phyloP scores from a whole-genome alignment of 805 yeast species.

The Ogataea polymorpha region DNA sequence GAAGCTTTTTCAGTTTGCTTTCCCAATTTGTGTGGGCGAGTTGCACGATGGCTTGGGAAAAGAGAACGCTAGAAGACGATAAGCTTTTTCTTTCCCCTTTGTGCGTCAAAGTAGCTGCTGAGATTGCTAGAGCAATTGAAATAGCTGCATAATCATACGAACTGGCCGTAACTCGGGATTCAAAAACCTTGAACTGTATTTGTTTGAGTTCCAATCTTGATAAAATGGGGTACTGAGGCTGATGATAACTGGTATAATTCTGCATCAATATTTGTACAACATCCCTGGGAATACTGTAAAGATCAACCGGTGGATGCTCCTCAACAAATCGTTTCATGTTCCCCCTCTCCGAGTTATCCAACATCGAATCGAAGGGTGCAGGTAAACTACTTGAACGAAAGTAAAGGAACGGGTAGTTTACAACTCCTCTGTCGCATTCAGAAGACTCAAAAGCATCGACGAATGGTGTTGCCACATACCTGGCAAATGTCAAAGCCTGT shows the following conservation, averaged over 20 bases:
- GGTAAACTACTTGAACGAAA: conserved; percentile 16
- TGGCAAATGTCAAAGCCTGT: conserved; percentile 8
- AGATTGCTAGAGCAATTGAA: not conserved
- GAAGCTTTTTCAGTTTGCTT: conserved; percentile 9
- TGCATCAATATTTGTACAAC: conserved; percentile 12
- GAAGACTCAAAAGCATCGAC: conserved; percentile 2
- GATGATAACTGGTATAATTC: conserved; percentile 12
- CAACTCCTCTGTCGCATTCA: conserved; percentile 13
- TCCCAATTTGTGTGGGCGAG: conserved; percentile 1
- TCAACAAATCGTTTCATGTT: conserved; percentile 9
- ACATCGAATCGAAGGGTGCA: conserved; percentile 15
- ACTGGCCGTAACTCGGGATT: not conserved
- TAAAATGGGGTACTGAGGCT: conserved; percentile 17
- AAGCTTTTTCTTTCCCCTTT: not conserved
- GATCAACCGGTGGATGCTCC: conserved; percentile 16
- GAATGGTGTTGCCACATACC: conserved; percentile 13
- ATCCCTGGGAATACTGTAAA: conserved; percentile 14
- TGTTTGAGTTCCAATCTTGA: conserved; percentile 13
- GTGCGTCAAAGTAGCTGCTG: not conserved
- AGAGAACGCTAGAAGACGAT: not conserved
- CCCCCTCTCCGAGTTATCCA: conserved; percentile 9
- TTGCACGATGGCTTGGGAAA: not conserved
- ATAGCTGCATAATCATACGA: not conserved
- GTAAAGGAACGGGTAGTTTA: conserved; percentile 5
- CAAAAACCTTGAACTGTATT: conserved; percentile 7